phyloP scores from a whole-genome alignment of 805 yeast genomes.

The Ogataea parapolymorpha region DNA sequence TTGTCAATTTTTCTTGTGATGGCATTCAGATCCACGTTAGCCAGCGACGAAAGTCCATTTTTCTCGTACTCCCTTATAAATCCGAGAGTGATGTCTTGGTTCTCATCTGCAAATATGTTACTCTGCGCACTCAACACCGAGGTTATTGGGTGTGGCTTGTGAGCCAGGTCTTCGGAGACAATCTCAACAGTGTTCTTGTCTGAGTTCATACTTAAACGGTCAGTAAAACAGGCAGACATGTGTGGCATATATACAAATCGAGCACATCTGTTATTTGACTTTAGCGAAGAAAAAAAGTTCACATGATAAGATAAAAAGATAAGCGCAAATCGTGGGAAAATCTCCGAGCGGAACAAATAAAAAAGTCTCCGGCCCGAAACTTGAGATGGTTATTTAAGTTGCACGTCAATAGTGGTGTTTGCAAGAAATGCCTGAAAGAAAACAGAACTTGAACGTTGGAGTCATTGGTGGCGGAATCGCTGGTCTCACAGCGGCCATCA shows the following conservation, averaged over 20 bases:
- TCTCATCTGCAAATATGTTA: conserved; percentile 12
- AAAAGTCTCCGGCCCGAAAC: background rate
- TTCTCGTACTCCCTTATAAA: conserved; percentile 13
- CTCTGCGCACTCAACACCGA: conserved; percentile 10
- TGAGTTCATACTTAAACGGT: background rate
- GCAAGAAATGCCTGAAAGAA: conserved; percentile 9
- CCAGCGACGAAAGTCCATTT: background rate
- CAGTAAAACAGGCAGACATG: too few relatives aligned
- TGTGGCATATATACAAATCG: too few relatives aligned
- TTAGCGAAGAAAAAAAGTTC: background rate
- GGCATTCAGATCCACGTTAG: conserved; percentile 4
- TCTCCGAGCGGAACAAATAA: conserved; percentile 1
- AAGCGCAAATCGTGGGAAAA: conserved; percentile 1
- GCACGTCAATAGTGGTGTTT: background rate
- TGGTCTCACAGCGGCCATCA: conserved; percentile 28
- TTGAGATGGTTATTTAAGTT: background rate
- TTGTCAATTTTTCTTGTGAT: conserved; percentile 43
- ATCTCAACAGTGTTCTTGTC: background rate
- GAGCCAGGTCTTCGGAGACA: background rate
- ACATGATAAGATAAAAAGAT: conserved; percentile 2
- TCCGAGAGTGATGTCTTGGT: conserved; percentile 12
- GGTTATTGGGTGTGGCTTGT: conserved; percentile 1
- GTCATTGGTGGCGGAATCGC: conserved; percentile 31
- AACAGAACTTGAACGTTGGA: conserved; percentile 15
- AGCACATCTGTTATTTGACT: background rate